Base-by-base conservation (phyloP, 495 filamentous ascomycete genomes). In the Halenospora varia region DNA sequence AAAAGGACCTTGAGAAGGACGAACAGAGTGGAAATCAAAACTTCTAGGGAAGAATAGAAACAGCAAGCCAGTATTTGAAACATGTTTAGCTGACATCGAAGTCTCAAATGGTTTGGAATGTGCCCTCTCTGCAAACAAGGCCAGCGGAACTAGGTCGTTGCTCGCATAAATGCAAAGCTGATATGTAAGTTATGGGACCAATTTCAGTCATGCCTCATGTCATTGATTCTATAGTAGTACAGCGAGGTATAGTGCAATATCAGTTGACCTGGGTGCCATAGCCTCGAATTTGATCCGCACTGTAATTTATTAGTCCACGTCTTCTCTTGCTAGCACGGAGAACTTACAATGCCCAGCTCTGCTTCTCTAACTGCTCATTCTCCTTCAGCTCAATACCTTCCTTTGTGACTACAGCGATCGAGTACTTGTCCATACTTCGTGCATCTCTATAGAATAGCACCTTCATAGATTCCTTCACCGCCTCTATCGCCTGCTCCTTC, bases 401-500 rank as follows among this genome's bases (percentile, higher is more conserved):
- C 71, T 88, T 84, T 44, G 90, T 92, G 50, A 98, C 80, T 24
- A 96, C 80, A 13, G 92, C 92, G 70, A 98, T 86, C 52, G 88
- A 90, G 72, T 96, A 98, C 69, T 85, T 79, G 72, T 97, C 90
- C 70, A 92, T 71, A 77, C 89, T 94, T 66, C 94, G 84, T 8
- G 94, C 94, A 77, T 98, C 94, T 60, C 94, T 82, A 77, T 98
- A 98, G 78, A 91, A 98, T 55, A 98, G 79, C 56, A 97, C 92
- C 80, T 97, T 97, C 88, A 98, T 90, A 70, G 90, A 95, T 73
- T 96, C 88, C 75, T 86, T 86, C 56, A 97, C 74, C 13, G 89
- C 80, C 23, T 82, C 77, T 48, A 96, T 78, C 42, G 94, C 94
- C 71, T 88, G 68, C 65, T 97, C 93, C 65, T 82, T 82, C 45